Base-by-base conservation (phyloP, 1,284 basidiomycete species). In the Ceratorhiza oryzae-sativae region DNA sequence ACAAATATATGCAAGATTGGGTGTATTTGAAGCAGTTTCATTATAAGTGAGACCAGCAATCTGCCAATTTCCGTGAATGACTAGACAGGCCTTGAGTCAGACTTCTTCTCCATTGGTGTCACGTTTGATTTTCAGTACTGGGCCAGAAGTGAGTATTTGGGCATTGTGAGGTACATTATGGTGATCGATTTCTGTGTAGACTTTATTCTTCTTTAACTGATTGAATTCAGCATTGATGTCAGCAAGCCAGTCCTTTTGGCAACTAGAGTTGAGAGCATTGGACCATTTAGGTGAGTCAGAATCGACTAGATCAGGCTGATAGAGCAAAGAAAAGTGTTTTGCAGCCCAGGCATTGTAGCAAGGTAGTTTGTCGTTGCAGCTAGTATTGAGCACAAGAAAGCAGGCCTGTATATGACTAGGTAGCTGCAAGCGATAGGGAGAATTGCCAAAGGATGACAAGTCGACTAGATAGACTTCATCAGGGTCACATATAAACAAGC, bases 41-140 rank as follows among this genome's bases (percentile, higher is more conserved):
- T n/a, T n/a, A n/a, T n/a, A n/a, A n/a, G n/a, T n/a, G n/a, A n/a
- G n/a, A n/a, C n/a, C n/a, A n/a, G n/a, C n/a, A n/a, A n/a, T n/a
- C 59, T 61, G 59, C 46, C 13, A 13, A 20, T 61, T 39, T 46
- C 59, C 59, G 10, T 45, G 39, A 15, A 61, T 5, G 42, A 61
- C 59, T 5, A 30, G 18, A 15, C 41, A 13, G 6, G 13, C 18
- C 46, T 61, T 61, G 41, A 61, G 42, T 3, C 15, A 20, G 6
- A 45, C 3, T 30, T 39, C 27, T 23, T 30, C 27, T 15, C 42
- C 41, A 27, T 61, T 2, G 10, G 18, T 20, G 13, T 61, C 59
- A 4, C 36, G 13, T 45, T 61, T 61, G 59, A 45, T 1, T 25
- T 45, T 39, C 9, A 45, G 27, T 30, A 61, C 41, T 30, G 49